phyloP scores from a whole-genome alignment of 1,284 basidiomycete species.

The Termitomyces sp. region DNA sequence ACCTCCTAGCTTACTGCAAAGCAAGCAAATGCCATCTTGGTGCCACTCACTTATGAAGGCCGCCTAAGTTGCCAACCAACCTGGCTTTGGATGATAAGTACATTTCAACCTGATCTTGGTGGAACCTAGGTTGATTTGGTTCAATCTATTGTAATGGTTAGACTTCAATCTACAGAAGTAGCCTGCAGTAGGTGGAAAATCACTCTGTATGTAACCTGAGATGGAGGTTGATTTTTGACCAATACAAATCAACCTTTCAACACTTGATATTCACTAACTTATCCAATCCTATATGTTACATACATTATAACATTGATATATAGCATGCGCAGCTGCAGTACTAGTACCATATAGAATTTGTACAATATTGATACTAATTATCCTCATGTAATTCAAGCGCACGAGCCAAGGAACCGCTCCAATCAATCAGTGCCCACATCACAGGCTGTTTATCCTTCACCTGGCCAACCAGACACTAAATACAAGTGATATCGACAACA shows the following conservation, averaged over 20 bases:
- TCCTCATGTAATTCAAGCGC: background rate
- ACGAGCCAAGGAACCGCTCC: constrained; percentile 5
- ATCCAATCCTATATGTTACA: too few relatives aligned
- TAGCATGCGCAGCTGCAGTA: too few relatives aligned
- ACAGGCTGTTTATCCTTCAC: background rate
- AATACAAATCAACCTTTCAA: too few relatives aligned
- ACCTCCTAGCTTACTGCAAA: too few relatives aligned
- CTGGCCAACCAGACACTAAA: constrained; percentile 1
- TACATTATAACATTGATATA: too few relatives aligned
- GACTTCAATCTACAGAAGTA: background rate
- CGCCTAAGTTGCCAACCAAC: constrained; percentile 2
- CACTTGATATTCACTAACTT: too few relatives aligned
- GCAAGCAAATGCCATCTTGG: too few relatives aligned
- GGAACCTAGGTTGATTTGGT: background rate
- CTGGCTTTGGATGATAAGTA: background rate
- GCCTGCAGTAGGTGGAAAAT: background rate
- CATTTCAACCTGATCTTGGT: background rate
- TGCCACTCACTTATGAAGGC: background rate
- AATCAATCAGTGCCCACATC: background rate
- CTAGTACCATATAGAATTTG: too few relatives aligned
- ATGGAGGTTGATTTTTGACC: too few relatives aligned
- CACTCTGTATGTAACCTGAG: too few relatives aligned
- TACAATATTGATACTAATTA: background rate
- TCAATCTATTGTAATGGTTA: background rate
- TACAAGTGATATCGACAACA: constrained; percentile 5